Conservation (phyloP, 371 early-diverging fungal species). For the Actinomortierella ambigua region DNA sequence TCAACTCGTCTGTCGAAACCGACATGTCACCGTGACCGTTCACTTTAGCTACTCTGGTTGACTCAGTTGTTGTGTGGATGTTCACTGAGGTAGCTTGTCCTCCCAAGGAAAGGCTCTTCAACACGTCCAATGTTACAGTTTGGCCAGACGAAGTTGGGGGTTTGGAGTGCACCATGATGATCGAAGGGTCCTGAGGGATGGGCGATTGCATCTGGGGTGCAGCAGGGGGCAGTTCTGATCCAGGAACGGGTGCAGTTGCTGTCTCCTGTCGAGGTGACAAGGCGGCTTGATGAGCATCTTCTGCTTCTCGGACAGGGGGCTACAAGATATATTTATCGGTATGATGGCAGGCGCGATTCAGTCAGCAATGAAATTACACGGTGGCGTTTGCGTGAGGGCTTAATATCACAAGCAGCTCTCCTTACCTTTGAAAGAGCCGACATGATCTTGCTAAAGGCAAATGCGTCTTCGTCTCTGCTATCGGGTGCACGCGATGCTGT, state of each 20-base stretch:
- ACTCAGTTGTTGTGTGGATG: neutral
- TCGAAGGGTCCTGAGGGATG: slow-evolving; percentile 44
- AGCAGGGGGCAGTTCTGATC: neutral
- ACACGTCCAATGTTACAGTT: neutral
- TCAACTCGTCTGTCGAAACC: neutral
- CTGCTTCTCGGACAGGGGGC: slow-evolving; percentile 23
- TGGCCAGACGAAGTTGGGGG: slow-evolving; percentile 1
- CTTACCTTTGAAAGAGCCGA: slow-evolving; percentile 63
- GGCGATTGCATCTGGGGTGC: slow-evolving; percentile 3
- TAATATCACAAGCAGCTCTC: neutral
- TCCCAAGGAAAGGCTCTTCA: neutral
- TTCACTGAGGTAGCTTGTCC: neutral
- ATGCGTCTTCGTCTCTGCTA: slow-evolving; percentile 53
- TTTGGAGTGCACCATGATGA: slow-evolving; percentile 39
- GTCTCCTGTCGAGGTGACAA: neutral
- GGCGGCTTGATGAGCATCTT: neutral
- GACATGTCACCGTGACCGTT: too few relatives aligned
- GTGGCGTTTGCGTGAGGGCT: neutral
- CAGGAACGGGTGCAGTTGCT: neutral
- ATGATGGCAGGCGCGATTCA: too few relatives aligned
- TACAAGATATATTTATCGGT: too few relatives aligned
- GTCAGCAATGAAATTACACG: too few relatives aligned
- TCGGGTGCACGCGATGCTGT: slow-evolving; percentile 17
- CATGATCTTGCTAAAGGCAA: slow-evolving; percentile 64
- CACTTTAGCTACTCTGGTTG: neutral